Evolutionary conservation across 257 asterid species (phyloP), one percentile per base, ranked within the genome.

Genomic region (Buddleja alternifolia): DNA sequence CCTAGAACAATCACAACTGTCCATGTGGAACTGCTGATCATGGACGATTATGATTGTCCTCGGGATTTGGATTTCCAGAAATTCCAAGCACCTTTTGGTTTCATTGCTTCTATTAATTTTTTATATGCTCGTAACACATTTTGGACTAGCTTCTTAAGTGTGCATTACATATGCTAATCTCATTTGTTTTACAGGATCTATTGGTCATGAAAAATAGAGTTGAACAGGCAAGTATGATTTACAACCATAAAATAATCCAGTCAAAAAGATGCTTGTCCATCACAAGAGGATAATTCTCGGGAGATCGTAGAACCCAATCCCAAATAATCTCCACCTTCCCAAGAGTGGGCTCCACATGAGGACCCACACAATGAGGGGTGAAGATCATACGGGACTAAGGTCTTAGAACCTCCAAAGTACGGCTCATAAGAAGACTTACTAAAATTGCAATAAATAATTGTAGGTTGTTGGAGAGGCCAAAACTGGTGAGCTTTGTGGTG

Each of bases 401-500:
- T n/a, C n/a, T n/a, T n/a, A n/a, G n/a, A n/a, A n/a, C n/a, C n/a
- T n/a, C n/a, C n/a, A n/a, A n/a, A n/a, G n/a, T n/a, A n/a, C n/a
- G n/a, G n/a, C n/a, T 6, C 10, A 11, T 59, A 1, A 39, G 17
- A 71, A 36, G 24, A 56, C 16, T 24, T n/a, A 69, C 62, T 37
- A 15, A 63, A 51, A 16, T 23, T 63, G 24, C 6, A 58, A 41
- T 10, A 10, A 72, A 75, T 78, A n/a, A 48, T 50, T 82, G 44
- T 89, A 90, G 96, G 82, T 86, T 55, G 72, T 86, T 39, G 98
- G 97, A 42, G 86, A 89, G 78, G 97, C 96, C 10, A 85, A 77
- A 79, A 72, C 88, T 1, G 98, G 99, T 15, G 97, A 89, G 10
- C 77, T 84, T 15, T 86, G 91, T 72, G 99, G 98, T 52, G 99